Percentiles rank a stretch among this genome's conserved stretches.
phyloP scores from a whole-genome alignment of 352 stramenopile species.

The Pythium phragmiticola region DNA sequence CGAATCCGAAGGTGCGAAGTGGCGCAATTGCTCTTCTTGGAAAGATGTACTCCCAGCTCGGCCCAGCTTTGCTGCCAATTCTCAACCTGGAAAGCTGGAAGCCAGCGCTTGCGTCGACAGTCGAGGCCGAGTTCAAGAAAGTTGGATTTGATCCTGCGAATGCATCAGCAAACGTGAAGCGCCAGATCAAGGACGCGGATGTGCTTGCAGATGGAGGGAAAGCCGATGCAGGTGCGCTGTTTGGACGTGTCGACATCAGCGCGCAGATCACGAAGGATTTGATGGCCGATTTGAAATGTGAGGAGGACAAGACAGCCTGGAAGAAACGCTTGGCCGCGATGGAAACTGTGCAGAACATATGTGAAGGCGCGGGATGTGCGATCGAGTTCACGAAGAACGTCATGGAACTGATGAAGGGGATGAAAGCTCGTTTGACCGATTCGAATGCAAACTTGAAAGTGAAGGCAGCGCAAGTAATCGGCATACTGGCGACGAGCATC shows the following conservation, averaged over 20 bases:
- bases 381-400: conserved; percentile 87
- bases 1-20: conserved; percentile 76
- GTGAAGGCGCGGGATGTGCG: conserved; percentile 62
- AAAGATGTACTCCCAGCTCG: conserved; percentile 84
- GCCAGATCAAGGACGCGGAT: conserved; percentile 69
- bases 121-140: conserved; percentile 83
- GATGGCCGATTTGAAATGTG: conserved; percentile 84
- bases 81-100: conserved; percentile 85
- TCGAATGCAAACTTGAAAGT: conserved; percentile 89
- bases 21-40: conserved; percentile 65
- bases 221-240: conserved; percentile 51
- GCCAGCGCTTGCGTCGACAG: conserved; percentile 66
- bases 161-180: conserved; percentile 51
- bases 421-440: conserved; percentile 80
- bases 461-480: conserved; percentile 83
- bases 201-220: conserved; percentile 35
- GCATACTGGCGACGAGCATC: conserved; percentile 68
- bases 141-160: conserved; percentile 68
- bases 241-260: conserved; percentile 78
- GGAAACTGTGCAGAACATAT: conserved; percentile 76
- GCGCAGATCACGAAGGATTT: conserved; percentile 83
- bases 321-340: conserved; percentile 85
- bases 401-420: conserved; percentile 64
- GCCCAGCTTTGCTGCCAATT: conserved; percentile 74
- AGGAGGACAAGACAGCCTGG: conserved; percentile 83